phyloP scores from a whole-genome alignment of 176 grass and related monocot species.

The Bolboschoenus planiculmis region DNA sequence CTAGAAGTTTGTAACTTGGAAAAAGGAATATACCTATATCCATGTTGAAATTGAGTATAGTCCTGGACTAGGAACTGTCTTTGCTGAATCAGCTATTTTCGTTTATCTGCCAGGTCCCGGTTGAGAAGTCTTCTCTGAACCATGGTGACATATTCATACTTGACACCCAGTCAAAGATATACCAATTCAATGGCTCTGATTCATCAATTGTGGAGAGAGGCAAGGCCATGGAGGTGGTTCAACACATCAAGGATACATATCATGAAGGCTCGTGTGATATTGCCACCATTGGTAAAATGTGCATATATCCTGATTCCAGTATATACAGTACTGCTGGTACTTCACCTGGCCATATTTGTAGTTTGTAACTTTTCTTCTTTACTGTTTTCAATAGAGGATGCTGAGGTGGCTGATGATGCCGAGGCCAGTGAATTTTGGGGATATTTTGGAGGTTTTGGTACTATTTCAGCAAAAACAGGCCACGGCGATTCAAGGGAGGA shows the following conservation, averaged over 20 bases:
- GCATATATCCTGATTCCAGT: neutral
- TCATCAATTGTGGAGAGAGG: constrained; percentile 94
- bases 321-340: neutral
- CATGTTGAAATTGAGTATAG: neutral
- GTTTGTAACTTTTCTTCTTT: constrained; percentile 9
- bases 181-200: constrained; percentile 83
- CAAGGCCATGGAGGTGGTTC: constrained; percentile 95
- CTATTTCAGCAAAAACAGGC: constrained; percentile 59
- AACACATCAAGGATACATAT: constrained; percentile 90
- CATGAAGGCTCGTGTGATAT: constrained; percentile 80
- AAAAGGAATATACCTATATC: neutral
- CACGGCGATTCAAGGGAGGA: constrained; percentile 28
- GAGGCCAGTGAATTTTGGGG: constrained; percentile 94
- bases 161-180: constrained; percentile 93
- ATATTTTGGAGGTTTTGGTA: constrained; percentile 90
- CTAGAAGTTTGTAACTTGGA: neutral
- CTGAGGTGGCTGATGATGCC: constrained; percentile 64
- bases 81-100: neutral
- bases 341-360: neutral
- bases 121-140: constrained; percentile 71
- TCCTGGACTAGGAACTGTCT: neutral
- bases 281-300: constrained; percentile 57
- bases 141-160: constrained; percentile 97
- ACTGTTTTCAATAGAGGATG: constrained; percentile 48
- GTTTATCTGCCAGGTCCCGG: constrained; percentile 48